Percentiles rank a stretch among this genome's conserved stretches.
Evolutionary conservation across 2,329 filamentous ascomycete genomes (phyloP).

Genomic region (Teratosphaeria epicoccoides): DNA sequence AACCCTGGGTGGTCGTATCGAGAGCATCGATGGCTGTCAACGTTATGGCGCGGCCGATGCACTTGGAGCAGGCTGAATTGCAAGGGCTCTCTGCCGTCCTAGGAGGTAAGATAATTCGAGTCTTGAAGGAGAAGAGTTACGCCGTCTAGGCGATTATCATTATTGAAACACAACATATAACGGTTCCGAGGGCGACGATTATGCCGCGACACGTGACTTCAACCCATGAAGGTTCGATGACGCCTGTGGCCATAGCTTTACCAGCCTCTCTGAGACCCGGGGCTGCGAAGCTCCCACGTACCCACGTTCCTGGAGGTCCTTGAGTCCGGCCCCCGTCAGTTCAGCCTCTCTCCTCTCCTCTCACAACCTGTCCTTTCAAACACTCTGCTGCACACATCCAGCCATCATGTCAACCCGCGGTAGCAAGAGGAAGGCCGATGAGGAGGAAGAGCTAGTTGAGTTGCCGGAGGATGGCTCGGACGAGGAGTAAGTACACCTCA

Average conservation of each 20-base stretch:
- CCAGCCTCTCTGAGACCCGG: slow-evolving; percentile 1
- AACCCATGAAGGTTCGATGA: neutral
- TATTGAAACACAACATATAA: neutral
- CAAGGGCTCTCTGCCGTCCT: too few relatives aligned
- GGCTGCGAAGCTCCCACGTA: neutral
- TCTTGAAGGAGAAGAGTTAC: neutral
- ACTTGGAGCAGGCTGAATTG: too few relatives aligned
- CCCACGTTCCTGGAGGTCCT: neutral
- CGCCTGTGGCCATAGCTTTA: slow-evolving; percentile 1
- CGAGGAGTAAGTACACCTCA: slow-evolving; percentile 4
- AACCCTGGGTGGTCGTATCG: too few relatives aligned
- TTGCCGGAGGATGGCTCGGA: slow-evolving; percentile 4
- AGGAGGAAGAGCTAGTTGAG: slow-evolving; percentile 3
- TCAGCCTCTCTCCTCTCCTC: neutral
- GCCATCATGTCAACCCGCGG: slow-evolving; percentile 5
- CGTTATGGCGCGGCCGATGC: too few relatives aligned
- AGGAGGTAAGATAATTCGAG: too few relatives aligned
- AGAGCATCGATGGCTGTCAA: too few relatives aligned
- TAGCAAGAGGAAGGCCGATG: slow-evolving; percentile 5
- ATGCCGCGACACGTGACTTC: neutral
- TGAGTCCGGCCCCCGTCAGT: neutral
- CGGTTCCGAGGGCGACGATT: neutral
- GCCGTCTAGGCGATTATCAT: neutral
- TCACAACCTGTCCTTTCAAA: neutral
- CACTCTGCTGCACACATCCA: neutral